Evolutionary conservation across 108 stramenopile species (phyloP), one percentile per base, ranked within the genome.

Genomic region (Stephanodiscus triporus): DNA sequence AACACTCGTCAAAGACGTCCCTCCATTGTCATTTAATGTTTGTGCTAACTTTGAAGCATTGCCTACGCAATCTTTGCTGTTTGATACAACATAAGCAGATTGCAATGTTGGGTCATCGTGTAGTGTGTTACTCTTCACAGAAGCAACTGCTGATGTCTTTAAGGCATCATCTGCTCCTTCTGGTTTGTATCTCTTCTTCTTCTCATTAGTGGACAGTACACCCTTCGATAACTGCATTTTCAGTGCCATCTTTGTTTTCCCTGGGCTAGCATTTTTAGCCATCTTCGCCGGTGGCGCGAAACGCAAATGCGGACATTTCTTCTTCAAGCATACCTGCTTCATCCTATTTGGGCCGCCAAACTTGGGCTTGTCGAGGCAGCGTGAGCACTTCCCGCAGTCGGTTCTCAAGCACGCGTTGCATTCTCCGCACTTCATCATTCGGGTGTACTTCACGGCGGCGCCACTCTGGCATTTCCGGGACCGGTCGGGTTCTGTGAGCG

Each of bases 391-490:
- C 48, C 82, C 82, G 63, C 82, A 83, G 26, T 70, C 69, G 1
- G 74, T 67, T 34, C 67, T 38, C 26, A 47, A 17, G 38, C 82
- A 83, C 16, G 77, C 72, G 14, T 63, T 32, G 49, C 82, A 83
- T 32, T 83, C 77, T 16, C 82, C 82, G 23, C 82, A 83, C 20
- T 55, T 63, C 36, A 78, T 63, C 66, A 55, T 83, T 17, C 73
- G 38, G 36, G 54, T 83, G 60, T 74, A 74, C 53, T 73, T 60
- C 2, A 69, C 36, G 13, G 82, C 82, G 36, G 77, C 72, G 37
- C 82, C n/a, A 83, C 50, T 83, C 82, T 72, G 74, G 51, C 82
- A 83, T 23, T 83, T 83, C 82, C 82, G 78, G 24, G 54, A 13
- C 70, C 73, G 0, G 26, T 56, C 19, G 82, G 82, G 30, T 29